These are phyloP conservation scores for Bryoglossum gracile DNA, from an alignment of 495 filamentous ascomycete species.

Conservation along the genomic window DNA sequence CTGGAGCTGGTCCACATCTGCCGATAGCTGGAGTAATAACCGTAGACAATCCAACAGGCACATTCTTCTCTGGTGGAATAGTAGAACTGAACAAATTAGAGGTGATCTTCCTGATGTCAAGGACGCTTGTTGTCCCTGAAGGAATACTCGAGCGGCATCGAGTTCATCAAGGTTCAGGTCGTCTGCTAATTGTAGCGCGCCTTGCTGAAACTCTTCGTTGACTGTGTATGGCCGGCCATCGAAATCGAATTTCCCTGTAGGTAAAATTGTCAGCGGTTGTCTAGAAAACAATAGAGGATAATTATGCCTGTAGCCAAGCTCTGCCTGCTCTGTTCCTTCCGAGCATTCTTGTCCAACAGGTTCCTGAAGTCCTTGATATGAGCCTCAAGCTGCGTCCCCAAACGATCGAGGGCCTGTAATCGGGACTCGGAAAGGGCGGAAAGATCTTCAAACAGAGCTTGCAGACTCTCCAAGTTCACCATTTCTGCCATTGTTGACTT, in stretches of 20 bases:
- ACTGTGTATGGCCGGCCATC: conserved; percentile 68
- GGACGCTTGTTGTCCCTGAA: conserved; percentile 58
- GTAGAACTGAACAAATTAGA: conserved; percentile 66
- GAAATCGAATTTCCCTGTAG: conserved; percentile 60
- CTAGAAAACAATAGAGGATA: background rate
- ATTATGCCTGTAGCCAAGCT: conserved; percentile 26
- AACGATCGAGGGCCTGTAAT: conserved; percentile 53
- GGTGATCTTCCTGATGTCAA: conserved; percentile 58
- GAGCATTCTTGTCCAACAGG: conserved; percentile 67
- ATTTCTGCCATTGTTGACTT: conserved; percentile 53
- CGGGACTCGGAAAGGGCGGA: conserved; percentile 54
- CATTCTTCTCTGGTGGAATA: conserved; percentile 74
- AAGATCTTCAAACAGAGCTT: conserved; percentile 73
- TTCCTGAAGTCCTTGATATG: conserved; percentile 65
- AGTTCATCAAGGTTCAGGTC: conserved; percentile 84
- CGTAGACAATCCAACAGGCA: conserved; percentile 77
- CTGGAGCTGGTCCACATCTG: conserved; percentile 42
- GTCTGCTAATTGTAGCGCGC: conserved; percentile 72
- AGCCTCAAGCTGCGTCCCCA: conserved; percentile 59
- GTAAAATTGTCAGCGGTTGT: conserved; percentile 10
- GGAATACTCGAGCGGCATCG: conserved; percentile 64
- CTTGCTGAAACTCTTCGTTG: conserved; percentile 80
- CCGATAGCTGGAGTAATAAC: conserved; percentile 58
- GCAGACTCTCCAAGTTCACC: conserved; percentile 58
- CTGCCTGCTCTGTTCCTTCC: conserved; percentile 57